These are phyloP conservation scores for Balakata baccata DNA, from an alignment of 345 rosid genomes.

Conservation along the genomic window DNA sequence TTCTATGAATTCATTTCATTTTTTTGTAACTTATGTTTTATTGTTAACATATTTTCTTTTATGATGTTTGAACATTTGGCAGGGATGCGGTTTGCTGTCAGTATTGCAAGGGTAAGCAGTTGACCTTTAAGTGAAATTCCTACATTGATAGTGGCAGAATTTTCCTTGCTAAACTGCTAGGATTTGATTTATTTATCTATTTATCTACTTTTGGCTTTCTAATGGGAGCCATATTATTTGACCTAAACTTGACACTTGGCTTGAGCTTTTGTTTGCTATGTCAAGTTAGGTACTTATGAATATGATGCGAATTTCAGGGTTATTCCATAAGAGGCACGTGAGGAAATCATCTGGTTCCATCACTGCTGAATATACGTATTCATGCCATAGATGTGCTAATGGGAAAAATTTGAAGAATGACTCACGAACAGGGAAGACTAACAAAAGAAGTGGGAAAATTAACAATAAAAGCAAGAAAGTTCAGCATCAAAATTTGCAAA, in stretches of 20 bases:
- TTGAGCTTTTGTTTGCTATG: constrained; percentile 8
- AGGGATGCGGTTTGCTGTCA: constrained; percentile 92
- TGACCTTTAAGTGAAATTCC: constrained; percentile 4
- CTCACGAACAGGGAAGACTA: constrained; percentile 32
- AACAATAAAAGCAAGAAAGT: constrained; percentile 37
- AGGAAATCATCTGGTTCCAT: constrained; percentile 52
- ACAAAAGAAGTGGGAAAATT: constrained; percentile 33
- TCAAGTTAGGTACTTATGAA: constrained; percentile 2
- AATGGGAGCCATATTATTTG: not conserved
- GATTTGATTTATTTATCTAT: not conserved
- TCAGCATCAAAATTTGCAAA: constrained; percentile 40
- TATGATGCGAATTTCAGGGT: constrained; percentile 50
- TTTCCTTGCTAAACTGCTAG: constrained; percentile 4
- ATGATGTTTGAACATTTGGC: constrained; percentile 25
- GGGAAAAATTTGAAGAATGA: constrained; percentile 39
- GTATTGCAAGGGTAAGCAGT: constrained; percentile 65
- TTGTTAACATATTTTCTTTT: constrained; percentile 3
- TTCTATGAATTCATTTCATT: not conserved
- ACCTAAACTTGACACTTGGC: not conserved
- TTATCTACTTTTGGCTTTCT: not conserved
- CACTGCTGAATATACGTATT: constrained; percentile 37
- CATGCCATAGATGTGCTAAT: constrained; percentile 61
- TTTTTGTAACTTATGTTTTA: not conserved
- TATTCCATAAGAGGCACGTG: constrained; percentile 76
- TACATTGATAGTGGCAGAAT: not conserved